These are phyloP conservation scores for Thalassiosira livingstoniorum DNA, from an alignment of 352 stramenopile species.

Conservation along the genomic window DNA sequence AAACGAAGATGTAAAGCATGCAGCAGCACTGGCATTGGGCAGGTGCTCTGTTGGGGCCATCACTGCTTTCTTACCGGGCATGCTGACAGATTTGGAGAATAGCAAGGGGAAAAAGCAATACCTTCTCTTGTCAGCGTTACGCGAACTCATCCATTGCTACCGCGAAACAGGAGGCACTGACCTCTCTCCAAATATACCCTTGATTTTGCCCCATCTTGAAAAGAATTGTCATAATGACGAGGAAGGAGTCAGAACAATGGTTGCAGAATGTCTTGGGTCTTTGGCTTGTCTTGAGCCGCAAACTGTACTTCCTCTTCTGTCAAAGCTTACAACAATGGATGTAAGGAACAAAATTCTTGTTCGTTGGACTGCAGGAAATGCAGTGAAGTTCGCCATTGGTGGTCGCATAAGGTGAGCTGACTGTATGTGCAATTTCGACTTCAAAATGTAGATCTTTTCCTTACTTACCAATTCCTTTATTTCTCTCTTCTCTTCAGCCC, in stretches of 20 bases:
- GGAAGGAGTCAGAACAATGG: conserved; percentile 97
- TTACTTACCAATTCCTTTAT: neutral
- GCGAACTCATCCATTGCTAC: conserved; percentile 93
- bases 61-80: conserved; percentile 84
- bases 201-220: conserved; percentile 94
- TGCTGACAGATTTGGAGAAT: conserved; percentile 93
- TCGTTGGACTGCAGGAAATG: conserved; percentile 92
- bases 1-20: conserved; percentile 95
- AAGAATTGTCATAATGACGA: conserved; percentile 92
- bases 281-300: conserved; percentile 91
- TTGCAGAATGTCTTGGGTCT: conserved; percentile 96
- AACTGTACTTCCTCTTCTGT: conserved; percentile 91
- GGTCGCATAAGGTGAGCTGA: conserved; percentile 57
- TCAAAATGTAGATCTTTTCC: neutral
- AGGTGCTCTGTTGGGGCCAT: conserved; percentile 91
- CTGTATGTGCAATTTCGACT: neutral
- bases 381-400: conserved; percentile 91
- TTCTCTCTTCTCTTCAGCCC: conserved; percentile 25
- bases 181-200: conserved; percentile 84
- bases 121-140: conserved; percentile 94
- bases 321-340: conserved; percentile 82
- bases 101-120: conserved; percentile 92
- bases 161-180: conserved; percentile 61
- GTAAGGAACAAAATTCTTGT: conserved; percentile 71
- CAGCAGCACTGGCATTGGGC: conserved; percentile 95